Base-by-base conservation (phyloP, 1,284 basidiomycete genomes). In the Moniliophthora roreri region DNA sequence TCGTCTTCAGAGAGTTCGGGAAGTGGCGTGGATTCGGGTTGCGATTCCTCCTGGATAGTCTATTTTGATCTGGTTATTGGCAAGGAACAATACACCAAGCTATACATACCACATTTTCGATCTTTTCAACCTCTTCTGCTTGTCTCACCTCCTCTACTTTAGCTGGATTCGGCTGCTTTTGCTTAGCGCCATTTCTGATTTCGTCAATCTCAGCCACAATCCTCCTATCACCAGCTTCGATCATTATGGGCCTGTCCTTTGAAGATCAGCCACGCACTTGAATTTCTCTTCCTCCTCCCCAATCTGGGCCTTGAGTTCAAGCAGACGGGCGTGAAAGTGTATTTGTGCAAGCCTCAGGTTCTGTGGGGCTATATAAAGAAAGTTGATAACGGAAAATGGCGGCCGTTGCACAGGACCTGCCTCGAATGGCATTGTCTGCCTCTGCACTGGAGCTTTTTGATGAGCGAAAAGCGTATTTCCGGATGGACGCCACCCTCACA, bases 341-440 rank as follows among this genome's bases (percentile, higher is more conserved):
- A 78, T 85, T 62, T 87, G 81, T 1, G 92, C 91, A 28, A 95
- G 78, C 52, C 78, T 75, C 11, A 87, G 75, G 62, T 93, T 85
- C 15, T 61, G 52, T 3, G 72, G 62, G 16, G 76, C 76, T 79
- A 16, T 15, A 35, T 10, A 54, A 11, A 18, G n/a, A 7, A 9
- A 16, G 37, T 21, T 8, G 26, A 32, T 9, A 38, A 28, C 3
- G 16, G 13, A n/a, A n/a, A n/a, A n/a, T n/a, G n/a, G n/a, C n/a
- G n/a, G n/a, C n/a, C n/a, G 36, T 7, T 11, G 8, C 13, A 18
- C 23, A 21, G 21, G 37, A 48, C 68, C 49, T 55, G 79, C 81
- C 74, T 50, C 77, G 78, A 0, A 70, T 63, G 11, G 60, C 48
- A 51, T 72, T 63, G 57, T 71, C 75, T 7, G 67, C 69, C 34